Percentiles rank a stretch among this genome's conserved stretches.
Conservation (phyloP, 352 stramenopile species). For the Phytophthora agathidicida region DNA sequence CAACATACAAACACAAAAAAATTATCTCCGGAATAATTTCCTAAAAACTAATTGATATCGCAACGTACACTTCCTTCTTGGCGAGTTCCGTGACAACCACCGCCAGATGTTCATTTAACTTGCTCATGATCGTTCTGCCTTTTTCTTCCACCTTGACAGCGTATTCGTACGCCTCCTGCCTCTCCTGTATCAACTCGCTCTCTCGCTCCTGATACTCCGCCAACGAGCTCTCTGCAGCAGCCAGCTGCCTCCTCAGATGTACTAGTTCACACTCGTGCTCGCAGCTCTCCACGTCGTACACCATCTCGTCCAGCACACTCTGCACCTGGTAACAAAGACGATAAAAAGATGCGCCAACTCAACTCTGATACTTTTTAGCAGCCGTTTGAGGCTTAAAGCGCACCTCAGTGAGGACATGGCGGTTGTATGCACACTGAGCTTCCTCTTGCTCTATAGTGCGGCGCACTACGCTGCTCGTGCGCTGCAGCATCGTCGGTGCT, state of each 20-base stretch:
- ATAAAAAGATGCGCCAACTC: not conserved
- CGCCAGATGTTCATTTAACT: slow-evolving; percentile 55
- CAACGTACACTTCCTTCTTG: slow-evolving; percentile 68
- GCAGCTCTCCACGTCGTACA: slow-evolving; percentile 81
- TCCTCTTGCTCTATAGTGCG: slow-evolving; percentile 53
- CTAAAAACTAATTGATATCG: not conserved
- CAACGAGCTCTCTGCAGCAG: slow-evolving; percentile 34
- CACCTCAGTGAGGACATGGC: slow-evolving; percentile 55
- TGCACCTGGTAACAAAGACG: slow-evolving; percentile 51
- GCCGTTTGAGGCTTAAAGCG: not conserved
- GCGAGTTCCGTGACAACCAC: slow-evolving; percentile 62
- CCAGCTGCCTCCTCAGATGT: slow-evolving; percentile 44
- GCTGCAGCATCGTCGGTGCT: slow-evolving; percentile 38
- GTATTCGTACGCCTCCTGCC: slow-evolving; percentile 69
- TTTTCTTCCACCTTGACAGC: slow-evolving; percentile 57
- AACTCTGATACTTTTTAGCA: not conserved
- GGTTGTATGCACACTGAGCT: slow-evolving; percentile 44
- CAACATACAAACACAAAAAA: not conserved
- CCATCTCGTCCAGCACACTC: slow-evolving; percentile 77
- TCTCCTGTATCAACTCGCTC: slow-evolving; percentile 61
- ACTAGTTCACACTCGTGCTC: slow-evolving; percentile 62
- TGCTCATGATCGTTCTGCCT: slow-evolving; percentile 42
- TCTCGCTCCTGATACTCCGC: slow-evolving; percentile 65
- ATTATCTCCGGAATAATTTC: not conserved
- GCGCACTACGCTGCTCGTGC: slow-evolving; percentile 38